Base-by-base conservation (phyloP, 1,284 basidiomycete species). In the Pseudozyma pruni region DNA sequence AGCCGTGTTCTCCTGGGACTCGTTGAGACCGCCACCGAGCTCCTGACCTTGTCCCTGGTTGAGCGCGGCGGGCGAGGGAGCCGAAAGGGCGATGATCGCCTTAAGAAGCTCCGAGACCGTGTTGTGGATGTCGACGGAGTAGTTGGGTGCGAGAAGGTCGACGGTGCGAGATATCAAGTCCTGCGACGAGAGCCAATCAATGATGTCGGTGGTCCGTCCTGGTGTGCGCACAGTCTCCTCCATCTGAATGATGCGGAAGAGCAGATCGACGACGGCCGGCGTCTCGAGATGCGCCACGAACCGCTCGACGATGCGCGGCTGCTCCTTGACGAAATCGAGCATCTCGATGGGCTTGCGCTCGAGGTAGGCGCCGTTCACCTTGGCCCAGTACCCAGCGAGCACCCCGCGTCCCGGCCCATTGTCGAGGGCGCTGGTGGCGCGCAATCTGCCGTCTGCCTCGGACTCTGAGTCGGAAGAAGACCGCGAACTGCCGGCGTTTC, bases 51-150 rank as follows among this genome's bases (percentile, higher is more conserved):
- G 32, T 73, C 83, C 58, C 31, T 81, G 78, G 25, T 72, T 74
- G 58, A 78, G 84, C 76, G 34, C 84, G 74, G 89, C 89, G 3
- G 92, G 90, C 2, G 93, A 91, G 4, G 94, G 93, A 1, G 93
- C 91, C 17, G 93, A 92, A 85, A 98, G 91, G 22, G 93, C 91
- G 72, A 98, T 94, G 73, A 98, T 93, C 52, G 91, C 90, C 83
- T 96, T 96, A 79, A 98, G 88, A 47, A 98, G 87, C 67, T 99
- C 96, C 1, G 93, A 88, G 29, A 93, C 92, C 44, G 94, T 90
- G 25, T 89, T 87, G 83, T 98, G 95, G 58, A 91, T 88, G 64
- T 94, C 90, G 17, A 89, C 85, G 10, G 89, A 88, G 61, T 92
- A 86, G 10, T 87, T 83, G 0, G 96, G 93, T 0, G 93, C 91